Percentiles rank a stretch among this genome's conserved stretches.
Conservation (phyloP, 495 filamentous ascomycete genomes). For the Aspergillus egyptiacus region DNA sequence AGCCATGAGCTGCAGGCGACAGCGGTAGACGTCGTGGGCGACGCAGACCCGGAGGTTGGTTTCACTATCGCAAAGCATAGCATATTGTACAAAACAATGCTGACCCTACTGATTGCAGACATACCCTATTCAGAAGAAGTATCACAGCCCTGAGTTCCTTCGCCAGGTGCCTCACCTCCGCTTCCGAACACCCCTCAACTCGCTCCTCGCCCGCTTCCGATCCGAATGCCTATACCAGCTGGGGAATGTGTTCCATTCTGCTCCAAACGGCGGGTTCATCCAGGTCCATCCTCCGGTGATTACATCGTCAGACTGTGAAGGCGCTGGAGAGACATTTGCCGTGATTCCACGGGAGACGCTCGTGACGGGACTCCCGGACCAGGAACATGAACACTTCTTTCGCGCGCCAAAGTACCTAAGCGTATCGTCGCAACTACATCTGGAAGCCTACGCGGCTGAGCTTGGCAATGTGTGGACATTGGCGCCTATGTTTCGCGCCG, state of each 20-base stretch:
- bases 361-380: slow-evolving; percentile 18
- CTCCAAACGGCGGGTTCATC: slow-evolving; percentile 55
- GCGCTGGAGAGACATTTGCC: slow-evolving; percentile 91
- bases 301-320: slow-evolving; percentile 96
- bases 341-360: slow-evolving; percentile 44
- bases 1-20: slow-evolving; percentile 72
- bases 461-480: slow-evolving; percentile 90
- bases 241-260: slow-evolving; percentile 61
- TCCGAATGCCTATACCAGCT: slow-evolving; percentile 78
- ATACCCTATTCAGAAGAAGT: slow-evolving; percentile 91
- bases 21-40: slow-evolving; percentile 63
- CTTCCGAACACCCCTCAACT: slow-evolving; percentile 72
- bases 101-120: slow-evolving; percentile 45
- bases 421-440: slow-evolving; percentile 89
- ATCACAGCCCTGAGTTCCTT: slow-evolving; percentile 82
- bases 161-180: slow-evolving; percentile 87
- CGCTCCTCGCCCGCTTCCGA: slow-evolving; percentile 73
- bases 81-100: background rate
- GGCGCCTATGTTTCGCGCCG: slow-evolving; percentile 88
- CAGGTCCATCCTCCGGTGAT: slow-evolving; percentile 91
- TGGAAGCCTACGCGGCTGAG: slow-evolving; percentile 86
- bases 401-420: slow-evolving; percentile 89
- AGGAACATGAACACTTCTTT: slow-evolving; percentile 59
- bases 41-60: slow-evolving; percentile 69
- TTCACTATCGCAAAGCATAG: background rate